phyloP scores from a whole-genome alignment of 1,139 yeast genomes.

The Meyerozyma sp. region DNA sequence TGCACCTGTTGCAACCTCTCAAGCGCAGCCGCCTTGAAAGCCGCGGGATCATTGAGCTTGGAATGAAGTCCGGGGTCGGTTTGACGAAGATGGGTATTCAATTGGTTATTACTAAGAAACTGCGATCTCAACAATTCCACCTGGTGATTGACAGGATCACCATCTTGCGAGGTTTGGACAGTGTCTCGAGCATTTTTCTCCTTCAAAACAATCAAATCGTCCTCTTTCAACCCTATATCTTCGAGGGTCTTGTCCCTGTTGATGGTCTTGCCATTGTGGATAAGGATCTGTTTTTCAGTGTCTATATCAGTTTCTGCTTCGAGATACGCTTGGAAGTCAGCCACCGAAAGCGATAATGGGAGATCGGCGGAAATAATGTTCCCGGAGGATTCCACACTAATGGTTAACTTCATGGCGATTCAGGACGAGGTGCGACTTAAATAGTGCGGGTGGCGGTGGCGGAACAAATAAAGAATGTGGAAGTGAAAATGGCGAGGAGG shows the following conservation, averaged over 20 bases:
- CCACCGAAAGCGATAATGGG: slow-evolving; percentile 57
- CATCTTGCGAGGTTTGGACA: slow-evolving; percentile 2
- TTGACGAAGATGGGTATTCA: slow-evolving; percentile 27
- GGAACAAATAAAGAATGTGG: background rate
- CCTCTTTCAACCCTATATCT: slow-evolving; percentile 45
- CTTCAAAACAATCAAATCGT: slow-evolving; percentile 50
- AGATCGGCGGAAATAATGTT: slow-evolving; percentile 46
- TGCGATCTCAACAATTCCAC: slow-evolving; percentile 50
- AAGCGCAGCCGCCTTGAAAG: slow-evolving; percentile 45
- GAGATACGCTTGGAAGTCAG: slow-evolving; percentile 70
- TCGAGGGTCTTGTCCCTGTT: slow-evolving; percentile 31
- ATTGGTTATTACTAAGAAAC: slow-evolving; percentile 32
- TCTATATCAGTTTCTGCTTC: slow-evolving; percentile 66
- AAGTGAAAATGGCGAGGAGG: background rate
- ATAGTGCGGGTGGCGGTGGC: slow-evolving; percentile 4
- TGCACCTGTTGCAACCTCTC: slow-evolving; percentile 18
- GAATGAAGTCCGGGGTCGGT: slow-evolving; percentile 39
- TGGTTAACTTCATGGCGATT: slow-evolving; percentile 29
- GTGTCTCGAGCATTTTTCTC: slow-evolving; percentile 4
- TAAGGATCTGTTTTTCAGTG: slow-evolving; percentile 41
- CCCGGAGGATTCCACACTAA: slow-evolving; percentile 26
- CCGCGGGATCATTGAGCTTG: slow-evolving; percentile 46
- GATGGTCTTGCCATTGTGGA: slow-evolving; percentile 42
- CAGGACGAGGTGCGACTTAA: background rate
- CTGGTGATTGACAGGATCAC: slow-evolving; percentile 25